A percentile compares a stretch with the other conserved stretches of the same genome.
These are phyloP conservation scores for Penicillium mononematosum DNA, from an alignment of 495 filamentous ascomycete genomes.

Conservation along the genomic window DNA sequence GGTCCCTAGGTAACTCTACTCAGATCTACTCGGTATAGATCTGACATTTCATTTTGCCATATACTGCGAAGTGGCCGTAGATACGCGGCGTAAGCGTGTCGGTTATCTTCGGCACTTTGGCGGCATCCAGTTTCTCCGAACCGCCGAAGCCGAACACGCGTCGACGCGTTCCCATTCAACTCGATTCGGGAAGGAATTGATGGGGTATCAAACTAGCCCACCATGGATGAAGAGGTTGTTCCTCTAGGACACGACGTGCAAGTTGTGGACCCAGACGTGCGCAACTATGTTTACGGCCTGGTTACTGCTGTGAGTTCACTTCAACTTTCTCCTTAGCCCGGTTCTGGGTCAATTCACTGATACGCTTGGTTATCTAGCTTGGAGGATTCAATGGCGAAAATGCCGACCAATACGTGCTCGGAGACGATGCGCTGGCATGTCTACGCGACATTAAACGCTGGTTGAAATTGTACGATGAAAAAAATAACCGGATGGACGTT, in stretches of 20 bases:
- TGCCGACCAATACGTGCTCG: slow-evolving; percentile 80
- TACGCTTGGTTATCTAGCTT: slow-evolving; percentile 53
- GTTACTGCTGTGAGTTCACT: slow-evolving; percentile 75
- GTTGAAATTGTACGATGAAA: slow-evolving; percentile 93
- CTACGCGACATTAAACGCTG: slow-evolving; percentile 91
- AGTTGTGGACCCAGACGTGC: slow-evolving; percentile 80
- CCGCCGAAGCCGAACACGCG: slow-evolving; percentile 29
- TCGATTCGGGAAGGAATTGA: slow-evolving; percentile 24
- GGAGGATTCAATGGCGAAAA: slow-evolving; percentile 81
- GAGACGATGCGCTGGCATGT: slow-evolving; percentile 89
- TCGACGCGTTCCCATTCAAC: slow-evolving; percentile 35
- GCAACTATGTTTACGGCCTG: slow-evolving; percentile 86
- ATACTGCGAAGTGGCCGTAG: neutral
- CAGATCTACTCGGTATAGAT: neutral
- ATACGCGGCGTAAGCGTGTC: slow-evolving; percentile 18
- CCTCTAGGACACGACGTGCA: slow-evolving; percentile 41
- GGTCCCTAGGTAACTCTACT: neutral
- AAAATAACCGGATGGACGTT: slow-evolving; percentile 91
- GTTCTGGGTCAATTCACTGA: slow-evolving; percentile 25
- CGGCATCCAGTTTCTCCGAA: slow-evolving; percentile 32
- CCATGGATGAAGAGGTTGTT: slow-evolving; percentile 44
- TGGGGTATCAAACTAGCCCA: slow-evolving; percentile 16
- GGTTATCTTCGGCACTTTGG: slow-evolving; percentile 43
- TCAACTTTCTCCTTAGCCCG: neutral
- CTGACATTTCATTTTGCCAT: slow-evolving; percentile 11